Base-by-base conservation (phyloP, 345 rosid genomes). In the Bretschneidera sinensis region DNA sequence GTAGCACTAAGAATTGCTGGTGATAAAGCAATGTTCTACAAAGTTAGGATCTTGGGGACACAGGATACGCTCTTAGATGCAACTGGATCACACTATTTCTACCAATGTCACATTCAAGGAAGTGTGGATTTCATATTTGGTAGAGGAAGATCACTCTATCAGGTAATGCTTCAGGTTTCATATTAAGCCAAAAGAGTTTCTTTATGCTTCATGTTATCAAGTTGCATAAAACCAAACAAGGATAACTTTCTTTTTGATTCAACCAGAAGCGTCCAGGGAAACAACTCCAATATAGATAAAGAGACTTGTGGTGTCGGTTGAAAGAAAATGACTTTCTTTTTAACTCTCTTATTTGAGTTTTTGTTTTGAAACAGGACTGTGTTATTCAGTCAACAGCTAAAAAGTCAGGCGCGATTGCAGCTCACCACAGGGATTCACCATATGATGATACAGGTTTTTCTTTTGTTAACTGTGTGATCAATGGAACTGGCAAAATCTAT, bases 11-110 rank as follows among this genome's bases (percentile, higher is more conserved):
- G 92, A 51, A 33, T 94, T 49, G 60, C 78, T 0, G 95, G 92
- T 1, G 90, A 87, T 53, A 86, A 84, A 65, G 90, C 96, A 9
- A 71, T 90, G 87, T 85, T 94, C 52, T 88, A 86, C 67, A 90
- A 24, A 71, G 83, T 86, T 11, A 74, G 81, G 22, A 78, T 87
- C 24, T 49, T 85, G 59, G 99, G 97, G 62, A 70, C 96, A 31
- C 99, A 94, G 75, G 99, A 94, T 70, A 94, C 97, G 0, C 96
- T 94, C 43, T 60, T 80, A 50, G 97, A 89, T 74, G 97, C 83
- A 16, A 59, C 62, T 15, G 99, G 99, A 25, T 77, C 95, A 4
- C 99, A 89, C 35, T 94, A 84, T 70, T 92, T 76, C 63, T 87
- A 77, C 58, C 80, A 73, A 55, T 85, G 83, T 58, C 67, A 84